Evolutionary conservation across 768 basidiomycete genomes (phyloP).

Genomic region (Amylocystis lapponica): DNA sequence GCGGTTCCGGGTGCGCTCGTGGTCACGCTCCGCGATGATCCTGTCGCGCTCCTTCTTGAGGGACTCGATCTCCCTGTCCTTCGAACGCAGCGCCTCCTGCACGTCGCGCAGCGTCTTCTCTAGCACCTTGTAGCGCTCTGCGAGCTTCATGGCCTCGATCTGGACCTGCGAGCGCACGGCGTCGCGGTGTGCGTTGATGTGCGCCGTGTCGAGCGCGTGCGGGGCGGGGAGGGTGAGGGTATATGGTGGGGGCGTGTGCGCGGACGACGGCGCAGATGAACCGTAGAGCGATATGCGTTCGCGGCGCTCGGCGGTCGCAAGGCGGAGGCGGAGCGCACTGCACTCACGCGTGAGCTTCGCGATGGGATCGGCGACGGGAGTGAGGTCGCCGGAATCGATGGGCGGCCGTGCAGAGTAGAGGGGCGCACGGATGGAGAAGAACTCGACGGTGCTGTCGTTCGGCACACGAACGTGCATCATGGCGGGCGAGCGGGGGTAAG

Average conservation of each 20-base stretch:
- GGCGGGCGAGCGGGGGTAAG: background rate
- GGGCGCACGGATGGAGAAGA: slow-evolving; percentile 44
- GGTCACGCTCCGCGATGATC: slow-evolving; percentile 21
- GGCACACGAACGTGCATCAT: slow-evolving; percentile 3
- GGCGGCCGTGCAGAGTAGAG: slow-evolving; percentile 23
- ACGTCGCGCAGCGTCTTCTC: slow-evolving; percentile 63
- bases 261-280: slow-evolving; percentile 13
- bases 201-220: slow-evolving; percentile 1
- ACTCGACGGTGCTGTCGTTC: slow-evolving; percentile 16
- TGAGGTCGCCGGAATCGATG: slow-evolving; percentile 21
- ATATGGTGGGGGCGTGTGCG: slow-evolving; percentile 14
- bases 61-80: slow-evolving; percentile 56
- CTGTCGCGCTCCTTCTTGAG: slow-evolving; percentile 37
- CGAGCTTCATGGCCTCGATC: slow-evolving; percentile 38
- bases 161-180: slow-evolving; percentile 9
- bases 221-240: slow-evolving; percentile 1
- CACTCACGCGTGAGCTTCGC: slow-evolving; percentile 35
- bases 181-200: slow-evolving; percentile 10
- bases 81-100: slow-evolving; percentile 48
- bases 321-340: slow-evolving; percentile 37
- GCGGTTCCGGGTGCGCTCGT: slow-evolving; percentile 16
- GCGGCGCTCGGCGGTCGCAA: slow-evolving; percentile 34
- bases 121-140: slow-evolving; percentile 57
- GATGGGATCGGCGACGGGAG: slow-evolving; percentile 36
- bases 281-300: slow-evolving; percentile 17